phyloP scores from a whole-genome alignment of 2,329 filamentous ascomycete species.

The Colletotrichum cuscutae region DNA sequence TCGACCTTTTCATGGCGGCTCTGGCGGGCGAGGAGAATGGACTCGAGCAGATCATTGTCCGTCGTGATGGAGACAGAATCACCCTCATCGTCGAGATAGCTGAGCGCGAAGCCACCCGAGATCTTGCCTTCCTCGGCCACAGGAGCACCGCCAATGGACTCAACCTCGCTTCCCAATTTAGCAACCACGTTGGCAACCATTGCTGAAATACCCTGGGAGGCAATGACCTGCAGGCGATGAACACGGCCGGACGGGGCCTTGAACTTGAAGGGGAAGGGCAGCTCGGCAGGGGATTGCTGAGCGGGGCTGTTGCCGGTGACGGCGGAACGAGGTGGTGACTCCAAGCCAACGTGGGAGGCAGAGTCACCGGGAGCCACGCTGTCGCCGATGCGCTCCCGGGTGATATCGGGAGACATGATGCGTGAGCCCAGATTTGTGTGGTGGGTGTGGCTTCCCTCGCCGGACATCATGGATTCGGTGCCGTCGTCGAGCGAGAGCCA shows the following conservation, averaged over 20 bases:
- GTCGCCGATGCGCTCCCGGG: conserved; percentile 77
- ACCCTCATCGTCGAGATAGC: conserved; percentile 96
- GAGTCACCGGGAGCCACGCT: conserved; percentile 94
- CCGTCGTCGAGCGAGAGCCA: conserved; percentile 97
- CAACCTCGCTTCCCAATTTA: conserved; percentile 87
- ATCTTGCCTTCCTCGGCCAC: conserved; percentile 83
- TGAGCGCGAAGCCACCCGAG: conserved; percentile 86
- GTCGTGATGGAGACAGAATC: conserved; percentile 98
- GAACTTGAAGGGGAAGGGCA: conserved; percentile 98
- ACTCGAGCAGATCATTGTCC: conserved; percentile 91
- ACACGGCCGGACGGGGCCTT: conserved; percentile 96
- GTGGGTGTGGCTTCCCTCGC: conserved; percentile 80
- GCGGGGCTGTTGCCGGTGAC: conserved; percentile 62
- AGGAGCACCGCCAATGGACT: conserved; percentile 84
- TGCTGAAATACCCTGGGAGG: conserved; percentile 81
- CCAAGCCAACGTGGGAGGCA: conserved; percentile 88
- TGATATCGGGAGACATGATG: conserved; percentile 82
- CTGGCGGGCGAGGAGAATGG: conserved; percentile 84
- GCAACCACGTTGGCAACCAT: conserved; percentile 81
- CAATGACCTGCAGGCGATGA: conserved; percentile 87
- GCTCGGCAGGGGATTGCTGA: conserved; percentile 71
- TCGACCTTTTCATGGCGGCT: conserved; percentile 91
- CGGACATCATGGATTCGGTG: conserved; percentile 95
- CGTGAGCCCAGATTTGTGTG: conserved; percentile 74
- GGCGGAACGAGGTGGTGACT: conserved; percentile 77